phyloP scores from a whole-genome alignment of 345 rosid genomes.

The Citrus glauca region DNA sequence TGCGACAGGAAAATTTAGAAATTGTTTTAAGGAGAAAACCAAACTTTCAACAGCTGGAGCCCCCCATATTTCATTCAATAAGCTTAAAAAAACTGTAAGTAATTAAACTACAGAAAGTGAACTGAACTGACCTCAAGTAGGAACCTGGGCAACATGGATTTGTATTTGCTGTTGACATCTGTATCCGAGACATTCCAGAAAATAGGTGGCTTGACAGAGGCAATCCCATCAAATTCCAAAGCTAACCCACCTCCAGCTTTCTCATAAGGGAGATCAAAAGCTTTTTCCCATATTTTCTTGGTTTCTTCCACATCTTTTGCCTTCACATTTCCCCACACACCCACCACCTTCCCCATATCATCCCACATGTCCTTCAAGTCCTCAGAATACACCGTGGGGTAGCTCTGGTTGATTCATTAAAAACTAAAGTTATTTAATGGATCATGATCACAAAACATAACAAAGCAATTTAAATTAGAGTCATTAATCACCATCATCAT shows the following conservation, averaged over 20 bases:
- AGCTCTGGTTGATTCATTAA: constrained; percentile 50
- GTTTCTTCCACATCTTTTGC: constrained; percentile 48
- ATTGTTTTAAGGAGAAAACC: neutral
- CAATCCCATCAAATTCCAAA: constrained; percentile 24
- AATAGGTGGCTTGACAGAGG: constrained; percentile 31
- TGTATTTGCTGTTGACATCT: constrained; percentile 70
- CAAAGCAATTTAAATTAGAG: neutral
- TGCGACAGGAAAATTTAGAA: neutral
- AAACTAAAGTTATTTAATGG: neutral
- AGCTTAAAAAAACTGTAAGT: neutral
- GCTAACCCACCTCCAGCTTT: constrained; percentile 69
- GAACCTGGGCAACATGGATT: constrained; percentile 71
- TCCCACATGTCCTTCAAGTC: constrained; percentile 60
- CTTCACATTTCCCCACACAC: constrained; percentile 45
- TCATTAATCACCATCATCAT: neutral
- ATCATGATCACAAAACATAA: neutral
- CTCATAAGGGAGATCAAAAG: constrained; percentile 73
- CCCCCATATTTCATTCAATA: neutral
- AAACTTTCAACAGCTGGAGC: neutral
- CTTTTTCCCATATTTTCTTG: constrained; percentile 55
- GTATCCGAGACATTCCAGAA: constrained; percentile 68
- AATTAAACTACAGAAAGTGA: neutral
- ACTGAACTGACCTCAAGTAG: constrained; percentile 55
- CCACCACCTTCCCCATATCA: constrained; percentile 39
- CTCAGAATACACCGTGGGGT: constrained; percentile 63